Evolutionary conservation across 1,139 yeast genomes (phyloP).

Genomic region (Entelexis sorbosivorans): DNA sequence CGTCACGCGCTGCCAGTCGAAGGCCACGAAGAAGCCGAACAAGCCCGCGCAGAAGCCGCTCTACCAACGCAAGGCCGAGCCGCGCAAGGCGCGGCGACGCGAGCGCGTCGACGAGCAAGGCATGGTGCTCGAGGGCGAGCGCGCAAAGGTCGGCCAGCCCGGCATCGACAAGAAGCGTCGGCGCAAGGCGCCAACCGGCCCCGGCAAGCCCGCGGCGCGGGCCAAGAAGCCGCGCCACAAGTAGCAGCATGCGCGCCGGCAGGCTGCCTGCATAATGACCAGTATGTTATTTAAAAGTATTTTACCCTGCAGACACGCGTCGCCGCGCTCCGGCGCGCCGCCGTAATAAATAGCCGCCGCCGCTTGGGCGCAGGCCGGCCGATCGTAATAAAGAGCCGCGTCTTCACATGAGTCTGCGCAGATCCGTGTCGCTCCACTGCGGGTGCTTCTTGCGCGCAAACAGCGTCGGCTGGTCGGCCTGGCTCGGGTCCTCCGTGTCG

Average conservation of each 20-base stretch:
- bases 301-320: no score
- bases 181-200: constrained; percentile 5
- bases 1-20: constrained; percentile 53
- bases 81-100: constrained; percentile 7
- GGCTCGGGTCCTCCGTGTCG: constrained; percentile 30
- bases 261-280: no score
- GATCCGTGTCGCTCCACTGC: constrained; percentile 31
- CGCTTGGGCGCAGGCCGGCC: no score
- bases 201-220: constrained; percentile 19
- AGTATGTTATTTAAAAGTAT: not conserved
- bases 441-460: constrained; percentile 22
- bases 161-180: constrained; percentile 27
- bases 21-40: constrained; percentile 7
- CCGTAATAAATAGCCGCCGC: no score
- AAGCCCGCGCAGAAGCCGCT: constrained; percentile 8
- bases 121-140: constrained; percentile 65
- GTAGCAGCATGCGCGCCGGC: not conserved
- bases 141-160: constrained; percentile 54
- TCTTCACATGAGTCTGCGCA: constrained; percentile 22
- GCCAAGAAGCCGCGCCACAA: constrained; percentile 10
- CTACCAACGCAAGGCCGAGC: constrained; percentile 14
- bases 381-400: no score
- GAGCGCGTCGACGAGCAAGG: constrained; percentile 6
- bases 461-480: constrained; percentile 24
- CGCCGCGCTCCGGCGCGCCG: no score